Evolutionary conservation across 2,329 filamentous ascomycete genomes (phyloP), one percentile per base, ranked within the genome.

Genomic region (Monosporascus sp.): DNA sequence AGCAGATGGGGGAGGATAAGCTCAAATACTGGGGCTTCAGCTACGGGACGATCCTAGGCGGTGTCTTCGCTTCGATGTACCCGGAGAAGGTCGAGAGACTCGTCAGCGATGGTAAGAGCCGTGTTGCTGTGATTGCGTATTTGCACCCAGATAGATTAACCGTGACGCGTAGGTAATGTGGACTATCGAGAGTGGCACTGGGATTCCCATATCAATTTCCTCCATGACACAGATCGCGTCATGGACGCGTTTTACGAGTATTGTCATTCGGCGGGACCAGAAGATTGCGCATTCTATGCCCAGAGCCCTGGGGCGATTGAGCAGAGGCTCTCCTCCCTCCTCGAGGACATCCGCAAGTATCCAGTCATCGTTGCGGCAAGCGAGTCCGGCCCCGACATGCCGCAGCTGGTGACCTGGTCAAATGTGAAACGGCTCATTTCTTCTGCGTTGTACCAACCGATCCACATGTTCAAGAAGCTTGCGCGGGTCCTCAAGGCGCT

Each of bases 171-270:
- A 67, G 65, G 77, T 26, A 80, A 80, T 48, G 76, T 78, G 16
- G 76, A 80, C 57, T 80, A 83, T 58, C 73, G 77, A 41, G 80
- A 81, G 60, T 83, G 78, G 79, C 76, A 73, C 52, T 68, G 71
- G 27, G 71, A 75, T 11, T 65, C 66, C 1, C 71, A 76, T 52
- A 67, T 72, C 56, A 76, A 76, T 56, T 80, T 80, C 50, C 61
- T 82, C 7, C 69, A 69, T n/a, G 78, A 85, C 59, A 76, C 78
- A 16, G 82, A 86, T 62, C 71, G 75, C 50, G 75, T 80, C 6
- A 74, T 83, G 59, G 66, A 73, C 1, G 74, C 69, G 19, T 84
- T 86, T 53, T 82, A 79, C 59, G 66, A 70, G 19, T 73, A 76
- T 41, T 87, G 84, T 61, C 74, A 77, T 60, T 67, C 72, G 43